These are phyloP conservation scores for Eucalyptus coolabah DNA, from an alignment of 345 rosid species.

Conservation along the genomic window DNA sequence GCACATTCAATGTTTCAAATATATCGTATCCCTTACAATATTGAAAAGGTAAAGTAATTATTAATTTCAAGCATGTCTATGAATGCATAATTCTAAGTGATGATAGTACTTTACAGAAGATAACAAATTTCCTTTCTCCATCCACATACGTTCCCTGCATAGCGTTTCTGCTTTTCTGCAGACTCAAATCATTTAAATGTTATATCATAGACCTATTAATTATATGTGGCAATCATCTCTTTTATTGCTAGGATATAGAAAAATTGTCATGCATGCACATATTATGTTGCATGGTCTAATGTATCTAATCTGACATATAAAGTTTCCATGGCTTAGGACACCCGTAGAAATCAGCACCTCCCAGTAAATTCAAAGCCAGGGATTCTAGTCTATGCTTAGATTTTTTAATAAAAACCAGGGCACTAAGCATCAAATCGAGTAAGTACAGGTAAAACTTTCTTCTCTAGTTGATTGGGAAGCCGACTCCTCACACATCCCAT, in stretches of 20 bases:
- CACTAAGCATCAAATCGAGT: background rate
- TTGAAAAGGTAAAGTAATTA: background rate
- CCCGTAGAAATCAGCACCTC: background rate
- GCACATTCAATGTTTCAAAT: background rate
- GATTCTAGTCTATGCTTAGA: background rate
- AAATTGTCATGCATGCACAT: too few species aligned
- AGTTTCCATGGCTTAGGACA: background rate
- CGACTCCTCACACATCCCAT: too few species aligned
- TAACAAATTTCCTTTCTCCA: too few species aligned
- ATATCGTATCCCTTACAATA: background rate
- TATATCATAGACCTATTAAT: too few species aligned
- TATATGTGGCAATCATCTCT: too few species aligned
- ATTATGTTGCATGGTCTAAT: background rate
- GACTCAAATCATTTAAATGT: too few species aligned
- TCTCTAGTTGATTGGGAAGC: background rate
- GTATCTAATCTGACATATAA: too few species aligned
- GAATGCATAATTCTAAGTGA: too few species aligned
- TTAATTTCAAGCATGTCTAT: background rate
- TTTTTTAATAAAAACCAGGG: background rate
- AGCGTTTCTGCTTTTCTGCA: too few species aligned
- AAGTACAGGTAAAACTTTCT: background rate
- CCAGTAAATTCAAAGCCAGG: background rate
- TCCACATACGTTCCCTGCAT: too few species aligned
- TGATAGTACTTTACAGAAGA: too few species aligned
- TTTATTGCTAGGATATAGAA: too few species aligned